These are phyloP conservation scores for Metschnikowia sp. DNA, from an alignment of 805 yeast genomes.

Conservation along the genomic window DNA sequence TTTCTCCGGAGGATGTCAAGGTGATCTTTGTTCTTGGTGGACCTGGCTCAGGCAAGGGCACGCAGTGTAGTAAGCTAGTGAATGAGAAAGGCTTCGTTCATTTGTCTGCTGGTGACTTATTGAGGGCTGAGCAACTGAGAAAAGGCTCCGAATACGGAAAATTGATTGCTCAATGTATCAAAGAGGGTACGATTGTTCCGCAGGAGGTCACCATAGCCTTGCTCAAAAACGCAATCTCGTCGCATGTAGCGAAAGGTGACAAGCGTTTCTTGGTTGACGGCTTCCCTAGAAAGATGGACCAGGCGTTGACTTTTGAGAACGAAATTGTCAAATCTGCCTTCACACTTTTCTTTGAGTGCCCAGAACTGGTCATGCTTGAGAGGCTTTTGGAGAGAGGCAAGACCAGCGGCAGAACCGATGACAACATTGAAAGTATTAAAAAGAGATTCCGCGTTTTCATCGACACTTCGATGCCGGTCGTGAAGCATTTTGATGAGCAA, in stretches of 20 bases:
- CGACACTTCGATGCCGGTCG: constrained; percentile 92
- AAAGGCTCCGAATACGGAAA: constrained; percentile 81
- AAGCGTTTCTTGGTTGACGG: constrained; percentile 85
- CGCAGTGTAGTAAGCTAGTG: constrained; percentile 88
- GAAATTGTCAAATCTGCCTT: constrained; percentile 65
- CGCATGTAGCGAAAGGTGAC: constrained; percentile 45
- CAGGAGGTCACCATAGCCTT: constrained; percentile 86
- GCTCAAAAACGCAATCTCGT: constrained; percentile 73
- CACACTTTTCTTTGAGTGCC: constrained; percentile 77
- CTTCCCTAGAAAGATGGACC: constrained; percentile 98
- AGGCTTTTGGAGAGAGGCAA: constrained; percentile 88
- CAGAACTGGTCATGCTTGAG: constrained; percentile 76
- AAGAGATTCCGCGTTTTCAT: constrained; percentile 84
- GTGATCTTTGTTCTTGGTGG: constrained; percentile 94
- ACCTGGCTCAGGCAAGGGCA: constrained; percentile 97
- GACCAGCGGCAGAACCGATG: constrained; percentile 93
- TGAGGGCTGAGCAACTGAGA: constrained; percentile 87
- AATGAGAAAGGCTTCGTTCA: constrained; percentile 79
- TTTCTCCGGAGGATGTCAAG: constrained; percentile 62
- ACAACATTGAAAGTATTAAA: constrained; percentile 83
- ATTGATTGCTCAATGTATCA: constrained; percentile 77
- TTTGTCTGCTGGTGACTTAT: constrained; percentile 92
- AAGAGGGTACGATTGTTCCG: constrained; percentile 89
- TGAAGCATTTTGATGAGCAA: constrained; percentile 72
- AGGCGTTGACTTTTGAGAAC: constrained; percentile 89